Evolutionary conservation across 495 filamentous ascomycete genomes (phyloP), one percentile per base, ranked within the genome.

Genomic region (Penicillium atrosanguineum): DNA sequence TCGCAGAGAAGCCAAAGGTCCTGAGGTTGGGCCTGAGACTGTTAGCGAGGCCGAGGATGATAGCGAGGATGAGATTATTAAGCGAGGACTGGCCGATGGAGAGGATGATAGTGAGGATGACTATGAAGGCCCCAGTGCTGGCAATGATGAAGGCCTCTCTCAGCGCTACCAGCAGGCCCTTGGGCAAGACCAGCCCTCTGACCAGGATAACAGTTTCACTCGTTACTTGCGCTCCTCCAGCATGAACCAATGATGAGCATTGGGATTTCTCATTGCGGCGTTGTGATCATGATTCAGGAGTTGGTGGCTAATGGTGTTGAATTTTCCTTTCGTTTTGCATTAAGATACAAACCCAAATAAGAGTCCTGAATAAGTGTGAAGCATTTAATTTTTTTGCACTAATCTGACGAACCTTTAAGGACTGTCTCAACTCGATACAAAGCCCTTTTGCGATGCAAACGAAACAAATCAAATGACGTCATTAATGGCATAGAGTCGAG

Each of bases 31-130:
- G 37, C 61, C 71, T 20, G 78, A 79, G 56, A 80, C 78, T 36
- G 69, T 80, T 36, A 81, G 78, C 52, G 78, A 81, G 43, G 71
- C 77, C 0, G 78, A 81, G 49, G 75, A 78, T 42, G 73, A 76
- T 20, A 70, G 70, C 28, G 72, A 74, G 38, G 60, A 60, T 44
- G 61, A 65, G 18, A 64, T 67, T 12, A 67, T 67, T 48, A 67
- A 67, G 44, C 59, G 62, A 16, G 64, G 64, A 12, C 34, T 67
- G 54, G 67, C 57, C 31, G 69, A 68, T 51, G 62, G 48, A 20
- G 73, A 70, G 47, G 62, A 65, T 45, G 69, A 69, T 41, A 67
- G 74, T 26, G 69, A 73, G 6, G 69, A 72, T 12, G 71, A 69
- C 21, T 61, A 67, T 36, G 64, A 40, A 37, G 69, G 62, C 6